Percentiles rank a stretch among this genome's conserved stretches.
Evolutionary conservation across 352 stramenopile species (phyloP).

Genomic region (Blastocystis sp.): DNA sequence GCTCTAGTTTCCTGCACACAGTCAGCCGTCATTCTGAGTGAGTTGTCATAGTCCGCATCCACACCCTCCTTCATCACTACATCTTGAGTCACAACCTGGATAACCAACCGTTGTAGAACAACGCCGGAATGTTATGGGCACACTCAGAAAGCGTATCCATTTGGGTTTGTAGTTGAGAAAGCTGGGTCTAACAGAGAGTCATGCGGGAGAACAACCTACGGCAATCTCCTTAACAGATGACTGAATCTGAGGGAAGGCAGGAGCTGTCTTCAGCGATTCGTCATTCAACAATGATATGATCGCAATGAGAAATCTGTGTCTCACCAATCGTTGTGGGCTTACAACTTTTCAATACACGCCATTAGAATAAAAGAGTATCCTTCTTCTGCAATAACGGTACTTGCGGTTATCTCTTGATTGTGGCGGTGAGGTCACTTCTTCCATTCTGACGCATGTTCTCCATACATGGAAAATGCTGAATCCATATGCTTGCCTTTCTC

Average conservation of each 20-base stretch:
- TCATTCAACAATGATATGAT: not conserved
- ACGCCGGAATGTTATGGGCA: not conserved
- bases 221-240: not conserved
- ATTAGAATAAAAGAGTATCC: not conserved
- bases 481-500: not conserved
- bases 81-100: not conserved
- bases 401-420: not conserved
- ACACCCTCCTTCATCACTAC: not conserved
- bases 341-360: slow-evolving; percentile 21
- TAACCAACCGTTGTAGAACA: not conserved
- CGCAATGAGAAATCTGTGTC: slow-evolving; percentile 7
- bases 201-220: not conserved
- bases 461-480: not conserved
- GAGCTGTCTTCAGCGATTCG: not conserved
- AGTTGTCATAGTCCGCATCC: not conserved
- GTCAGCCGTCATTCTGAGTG: not conserved
- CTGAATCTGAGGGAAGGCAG: not conserved
- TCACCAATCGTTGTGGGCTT: not conserved
- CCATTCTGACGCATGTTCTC: too few relatives aligned
- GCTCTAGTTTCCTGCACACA: not conserved
- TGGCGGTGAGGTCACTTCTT: too few relatives aligned
- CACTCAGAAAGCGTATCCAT: not conserved
- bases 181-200: not conserved
- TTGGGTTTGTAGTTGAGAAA: not conserved
- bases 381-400: not conserved